Conservation (phyloP, 78 protist genomes). For the Dictyostelium firmibasis region DNA sequence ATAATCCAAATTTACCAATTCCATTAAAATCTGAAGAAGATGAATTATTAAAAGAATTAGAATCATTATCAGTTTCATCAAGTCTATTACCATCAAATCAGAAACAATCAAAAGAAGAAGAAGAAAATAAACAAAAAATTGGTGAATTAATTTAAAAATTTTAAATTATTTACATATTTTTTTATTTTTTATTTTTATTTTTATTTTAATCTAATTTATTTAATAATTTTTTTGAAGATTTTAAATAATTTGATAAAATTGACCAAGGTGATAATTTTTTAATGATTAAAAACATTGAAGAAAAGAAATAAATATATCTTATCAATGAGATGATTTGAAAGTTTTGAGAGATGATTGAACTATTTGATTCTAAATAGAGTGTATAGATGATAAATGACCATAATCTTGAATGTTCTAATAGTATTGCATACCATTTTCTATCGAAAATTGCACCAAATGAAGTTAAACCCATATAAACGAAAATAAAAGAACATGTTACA, state of each 20-base stretch:
- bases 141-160: not conserved
- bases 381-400: slow-evolving; percentile 3
- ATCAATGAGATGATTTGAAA: not conserved
- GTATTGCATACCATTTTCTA: slow-evolving; percentile 15
- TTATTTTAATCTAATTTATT: not conserved
- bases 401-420: slow-evolving; percentile 10
- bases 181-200: not conserved
- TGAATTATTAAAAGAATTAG: slow-evolving; percentile 48
- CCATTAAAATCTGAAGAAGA: slow-evolving; percentile 33
- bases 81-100: not conserved
- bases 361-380: not conserved
- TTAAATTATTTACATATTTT: not conserved
- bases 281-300: not conserved
- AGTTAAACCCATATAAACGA: slow-evolving; percentile 26
- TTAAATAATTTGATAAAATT: not conserved
- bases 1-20: not conserved
- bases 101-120: not conserved
- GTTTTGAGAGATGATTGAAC: not conserved
- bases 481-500: not conserved
- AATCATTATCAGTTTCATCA: not conserved
- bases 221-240: not conserved
- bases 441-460: slow-evolving; percentile 50
- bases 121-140: not conserved
- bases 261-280: not conserved
- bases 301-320: slow-evolving; percentile 9